Evolutionary conservation across 257 asterid genomes (phyloP).

Genomic region (Lavandula angustifolia): DNA sequence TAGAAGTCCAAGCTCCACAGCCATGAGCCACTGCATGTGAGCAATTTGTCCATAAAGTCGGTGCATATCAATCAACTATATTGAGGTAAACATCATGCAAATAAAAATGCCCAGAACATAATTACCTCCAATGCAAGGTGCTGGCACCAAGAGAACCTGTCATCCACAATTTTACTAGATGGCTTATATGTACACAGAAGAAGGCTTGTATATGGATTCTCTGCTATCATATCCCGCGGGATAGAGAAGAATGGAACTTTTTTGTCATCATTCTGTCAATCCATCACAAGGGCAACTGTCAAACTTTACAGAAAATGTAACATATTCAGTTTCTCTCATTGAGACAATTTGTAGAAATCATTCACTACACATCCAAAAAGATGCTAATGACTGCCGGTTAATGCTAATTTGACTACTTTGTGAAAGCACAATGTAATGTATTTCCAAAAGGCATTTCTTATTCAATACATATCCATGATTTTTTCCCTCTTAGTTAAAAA

Average conservation of each 20-base stretch:
- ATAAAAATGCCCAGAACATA: constrained; percentile 12
- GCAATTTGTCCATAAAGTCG: constrained; percentile 28
- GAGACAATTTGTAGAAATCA: constrained; percentile 15
- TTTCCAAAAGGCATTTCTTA: neutral
- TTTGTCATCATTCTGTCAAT: constrained; percentile 65
- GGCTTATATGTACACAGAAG: constrained; percentile 70
- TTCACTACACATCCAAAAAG: constrained; percentile 8
- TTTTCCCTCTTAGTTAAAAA: too few species aligned
- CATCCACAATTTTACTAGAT: constrained; percentile 39
- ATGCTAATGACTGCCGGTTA: neutral
- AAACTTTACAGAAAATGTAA: constrained; percentile 30
- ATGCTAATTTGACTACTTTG: too few species aligned
- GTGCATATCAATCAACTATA: constrained; percentile 8
- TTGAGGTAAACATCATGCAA: constrained; percentile 13
- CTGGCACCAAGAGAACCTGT: constrained; percentile 70
- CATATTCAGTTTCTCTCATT: constrained; percentile 14
- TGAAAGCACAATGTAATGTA: neutral
- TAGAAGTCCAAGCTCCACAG: constrained; percentile 95
- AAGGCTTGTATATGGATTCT: constrained; percentile 85
- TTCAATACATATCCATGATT: too few species aligned
- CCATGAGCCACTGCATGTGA: constrained; percentile 80
- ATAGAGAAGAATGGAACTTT: constrained; percentile 75
- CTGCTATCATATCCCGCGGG: constrained; percentile 83
- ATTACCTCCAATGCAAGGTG: constrained; percentile 78
- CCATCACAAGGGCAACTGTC: constrained; percentile 40